Conservation (phyloP, 805 yeast genomes). For the Nakazawaea molendinolei region DNA sequence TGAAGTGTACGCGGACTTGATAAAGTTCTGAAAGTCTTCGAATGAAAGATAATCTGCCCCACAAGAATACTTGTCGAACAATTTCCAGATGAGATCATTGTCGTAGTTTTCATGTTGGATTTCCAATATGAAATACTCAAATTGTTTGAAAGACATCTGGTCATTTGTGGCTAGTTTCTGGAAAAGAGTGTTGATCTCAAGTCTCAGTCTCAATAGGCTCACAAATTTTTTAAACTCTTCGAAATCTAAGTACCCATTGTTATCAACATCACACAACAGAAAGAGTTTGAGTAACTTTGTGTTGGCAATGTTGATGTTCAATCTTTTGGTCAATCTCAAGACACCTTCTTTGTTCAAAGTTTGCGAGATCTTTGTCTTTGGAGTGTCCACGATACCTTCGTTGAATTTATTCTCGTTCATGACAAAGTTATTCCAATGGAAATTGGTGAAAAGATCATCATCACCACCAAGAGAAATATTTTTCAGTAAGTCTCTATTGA, state of each 20-base stretch:
- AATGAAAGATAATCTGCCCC: conserved; percentile 16
- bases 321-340: conserved; percentile 51
- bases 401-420: conserved; percentile 23
- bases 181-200: conserved; percentile 55
- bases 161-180: conserved; percentile 21
- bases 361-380: conserved; percentile 23
- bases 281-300: conserved; percentile 44
- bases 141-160: conserved; percentile 23
- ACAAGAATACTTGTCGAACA: conserved; percentile 32
- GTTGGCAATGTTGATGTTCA: conserved; percentile 69
- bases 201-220: conserved; percentile 52
- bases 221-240: conserved; percentile 75
- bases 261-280: conserved; percentile 41
- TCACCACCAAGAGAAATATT: conserved; percentile 46
- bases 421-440: conserved; percentile 55
- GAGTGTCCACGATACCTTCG: conserved; percentile 21
- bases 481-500: conserved; percentile 55
- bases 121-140: conserved; percentile 36
- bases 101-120: conserved; percentile 41
- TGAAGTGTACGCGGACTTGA: conserved; percentile 25
- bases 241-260: conserved; percentile 52
- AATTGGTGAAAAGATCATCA: conserved; percentile 34
- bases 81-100: conserved; percentile 21
- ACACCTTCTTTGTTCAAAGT: conserved; percentile 60
- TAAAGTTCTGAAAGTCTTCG: conserved; percentile 24